phyloP scores from a whole-genome alignment of 805 yeast genomes.

The Sugiyamaella marilandica region DNA sequence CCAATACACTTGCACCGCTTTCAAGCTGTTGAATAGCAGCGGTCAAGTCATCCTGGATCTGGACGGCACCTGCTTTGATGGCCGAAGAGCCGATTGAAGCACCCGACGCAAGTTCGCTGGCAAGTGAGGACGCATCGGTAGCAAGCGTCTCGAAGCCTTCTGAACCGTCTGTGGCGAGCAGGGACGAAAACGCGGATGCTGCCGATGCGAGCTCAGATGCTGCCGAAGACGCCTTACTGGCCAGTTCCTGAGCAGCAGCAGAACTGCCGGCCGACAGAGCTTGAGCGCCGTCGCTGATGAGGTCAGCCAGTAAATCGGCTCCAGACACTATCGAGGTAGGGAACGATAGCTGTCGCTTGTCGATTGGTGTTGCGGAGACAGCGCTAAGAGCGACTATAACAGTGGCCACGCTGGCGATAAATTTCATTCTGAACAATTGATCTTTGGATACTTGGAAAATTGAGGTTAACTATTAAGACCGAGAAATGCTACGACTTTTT shows the following conservation, averaged over 20 bases:
- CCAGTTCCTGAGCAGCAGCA: conserved; percentile 1
- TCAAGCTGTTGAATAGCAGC: conserved; percentile 2
- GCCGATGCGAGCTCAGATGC: not conserved
- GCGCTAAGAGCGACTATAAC: not conserved
- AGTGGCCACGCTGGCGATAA: conserved; percentile 1
- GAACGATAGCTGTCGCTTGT: not conserved
- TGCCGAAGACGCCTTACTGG: not conserved
- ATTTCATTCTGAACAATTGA: not conserved
- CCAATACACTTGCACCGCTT: not conserved
- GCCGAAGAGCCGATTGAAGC: not conserved
- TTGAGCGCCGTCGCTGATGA: not conserved
- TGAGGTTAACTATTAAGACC: not conserved
- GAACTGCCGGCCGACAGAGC: not conserved
- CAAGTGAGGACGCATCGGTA: not conserved
- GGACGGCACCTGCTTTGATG: not conserved
- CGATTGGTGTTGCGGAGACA: not conserved
- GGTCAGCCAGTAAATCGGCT: not conserved
- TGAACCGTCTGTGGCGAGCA: not conserved
- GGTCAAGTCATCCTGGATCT: not conserved
- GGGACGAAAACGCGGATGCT: not conserved
- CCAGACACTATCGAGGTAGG: not conserved
- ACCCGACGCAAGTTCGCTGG: conserved; percentile 1
- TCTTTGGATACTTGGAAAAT: not conserved
- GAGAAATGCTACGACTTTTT: not conserved
- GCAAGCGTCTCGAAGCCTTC: not conserved